Percentiles rank a stretch among this genome's conserved stretches.
Conservation (phyloP, 176 grass and related monocot species). For the Zizania latifolia region DNA sequence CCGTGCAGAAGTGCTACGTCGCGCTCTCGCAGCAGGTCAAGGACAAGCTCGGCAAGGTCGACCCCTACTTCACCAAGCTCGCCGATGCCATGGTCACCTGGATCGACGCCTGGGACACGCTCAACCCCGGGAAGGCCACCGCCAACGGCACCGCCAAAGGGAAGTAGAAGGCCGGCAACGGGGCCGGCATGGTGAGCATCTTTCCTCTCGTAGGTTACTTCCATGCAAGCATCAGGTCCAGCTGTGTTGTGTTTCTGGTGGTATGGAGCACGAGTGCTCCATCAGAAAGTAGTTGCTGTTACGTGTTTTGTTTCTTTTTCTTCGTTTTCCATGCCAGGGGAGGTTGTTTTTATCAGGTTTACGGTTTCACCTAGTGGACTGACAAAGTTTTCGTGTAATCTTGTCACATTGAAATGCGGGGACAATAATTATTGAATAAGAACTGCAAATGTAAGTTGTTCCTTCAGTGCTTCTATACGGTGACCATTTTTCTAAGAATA, state of each 20-base stretch:
- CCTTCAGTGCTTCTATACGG: no score
- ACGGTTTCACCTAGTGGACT: background rate
- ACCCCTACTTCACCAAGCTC: no score
- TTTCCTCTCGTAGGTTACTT: conserved; percentile 23
- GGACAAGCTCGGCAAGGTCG: no score
- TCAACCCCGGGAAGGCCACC: conserved; percentile 16
- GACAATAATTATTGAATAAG: conserved; percentile 15
- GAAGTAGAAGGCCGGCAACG: conserved; percentile 15
- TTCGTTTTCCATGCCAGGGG: background rate
- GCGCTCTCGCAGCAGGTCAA: conserved; percentile 51
- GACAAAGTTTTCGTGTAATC: background rate
- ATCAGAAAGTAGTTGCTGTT: background rate
- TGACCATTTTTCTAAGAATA: no score
- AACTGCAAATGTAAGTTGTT: background rate
- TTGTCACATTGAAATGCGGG: background rate
- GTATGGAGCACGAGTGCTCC: background rate
- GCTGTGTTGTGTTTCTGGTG: background rate
- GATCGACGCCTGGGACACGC: conserved; percentile 40
- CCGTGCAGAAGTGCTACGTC: conserved; percentile 60
- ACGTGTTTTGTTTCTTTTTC: background rate
- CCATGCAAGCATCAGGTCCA: background rate
- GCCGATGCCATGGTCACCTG: no score
- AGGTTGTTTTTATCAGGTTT: background rate
- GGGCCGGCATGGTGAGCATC: background rate
- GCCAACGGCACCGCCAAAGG: conserved; percentile 32